These are phyloP conservation scores for Nicotiana paniculata DNA, from an alignment of 257 asterid genomes.

Conservation along the genomic window DNA sequence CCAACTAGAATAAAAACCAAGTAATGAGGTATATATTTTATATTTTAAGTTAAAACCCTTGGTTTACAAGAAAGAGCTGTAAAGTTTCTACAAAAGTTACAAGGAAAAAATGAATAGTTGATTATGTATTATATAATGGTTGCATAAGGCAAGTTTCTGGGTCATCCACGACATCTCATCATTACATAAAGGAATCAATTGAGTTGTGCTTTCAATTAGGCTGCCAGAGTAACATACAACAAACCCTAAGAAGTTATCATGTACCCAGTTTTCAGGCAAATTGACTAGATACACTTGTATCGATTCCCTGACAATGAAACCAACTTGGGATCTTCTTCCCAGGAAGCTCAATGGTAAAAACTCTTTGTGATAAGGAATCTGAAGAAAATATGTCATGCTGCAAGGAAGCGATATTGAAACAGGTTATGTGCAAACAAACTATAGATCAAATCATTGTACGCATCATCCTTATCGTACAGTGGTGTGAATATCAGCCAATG, in stretches of 20 bases:
- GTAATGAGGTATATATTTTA: neutral
- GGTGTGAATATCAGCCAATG: too few relatives aligned
- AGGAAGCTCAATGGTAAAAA: too few relatives aligned
- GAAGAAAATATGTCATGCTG: too few relatives aligned
- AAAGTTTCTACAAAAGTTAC: neutral
- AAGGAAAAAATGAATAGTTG: neutral
- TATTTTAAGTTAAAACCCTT: neutral
- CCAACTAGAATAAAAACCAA: neutral
- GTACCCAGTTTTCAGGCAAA: neutral
- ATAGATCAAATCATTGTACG: too few relatives aligned
- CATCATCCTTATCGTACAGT: too few relatives aligned
- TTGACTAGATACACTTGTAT: neutral
- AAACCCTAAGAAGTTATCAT: neutral
- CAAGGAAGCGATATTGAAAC: too few relatives aligned
- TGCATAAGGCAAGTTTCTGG: neutral
- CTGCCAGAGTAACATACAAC: neutral
- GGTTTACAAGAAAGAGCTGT: neutral
- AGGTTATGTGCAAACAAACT: too few relatives aligned
- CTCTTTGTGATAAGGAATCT: too few relatives aligned
- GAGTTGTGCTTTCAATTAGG: neutral
- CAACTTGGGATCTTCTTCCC: neutral
- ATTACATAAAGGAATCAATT: neutral
- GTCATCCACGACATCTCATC: neutral
- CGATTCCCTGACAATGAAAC: neutral
- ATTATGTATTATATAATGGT: neutral